Evolutionary conservation across 164 flowering plant species (phyloP), one percentile per base, ranked within the genome.

Genomic region (Paratinospora sagittata): DNA sequence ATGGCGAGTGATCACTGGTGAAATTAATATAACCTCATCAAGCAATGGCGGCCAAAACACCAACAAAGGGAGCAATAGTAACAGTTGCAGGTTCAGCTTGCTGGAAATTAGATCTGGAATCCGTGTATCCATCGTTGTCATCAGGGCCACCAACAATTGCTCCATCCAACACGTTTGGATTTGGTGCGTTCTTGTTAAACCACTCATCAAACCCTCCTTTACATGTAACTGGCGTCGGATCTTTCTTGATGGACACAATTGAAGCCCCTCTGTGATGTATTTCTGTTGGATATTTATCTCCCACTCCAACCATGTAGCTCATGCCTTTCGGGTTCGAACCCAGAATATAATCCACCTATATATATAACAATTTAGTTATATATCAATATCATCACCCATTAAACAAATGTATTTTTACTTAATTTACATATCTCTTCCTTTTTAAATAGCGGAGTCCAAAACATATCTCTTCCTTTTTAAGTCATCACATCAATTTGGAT

Each of bases 291-390:
- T 81, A 91, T 14, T 63, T 83, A 0, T 75, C 0, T 62, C 93
- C 92, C 27, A 63, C 82, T 3, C 97, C 97, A 2, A 91, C 88
- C 89, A 88, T 84, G 84, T 87, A 89, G 61, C 92, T 88, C 78
- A 85, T 76, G 0, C 52, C 4, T 24, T 73, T 78, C 0, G 92
- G 88, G 69, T 90, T 90, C 1, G 68, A 58, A 2, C 93, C 92
- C 63, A 90, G 65, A 12, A 89, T 85, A 55, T 89, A 88, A 52
- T 89, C 87, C 72, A 82, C 86, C 85, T 84, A 52, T 36, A 66
- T 36, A 66, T 0, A 63, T 4, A 11, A 63, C 13, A 63, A 63
- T 8, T n/a, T 58, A 58, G 3, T 58, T 30, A n/a, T n/a, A n/a
- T n/a, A n/a, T n/a, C n/a, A n/a, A n/a, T n/a, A 30, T 30, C 34